phyloP scores from a whole-genome alignment of 306 rosid genomes.

The Acacia acuminata region DNA sequence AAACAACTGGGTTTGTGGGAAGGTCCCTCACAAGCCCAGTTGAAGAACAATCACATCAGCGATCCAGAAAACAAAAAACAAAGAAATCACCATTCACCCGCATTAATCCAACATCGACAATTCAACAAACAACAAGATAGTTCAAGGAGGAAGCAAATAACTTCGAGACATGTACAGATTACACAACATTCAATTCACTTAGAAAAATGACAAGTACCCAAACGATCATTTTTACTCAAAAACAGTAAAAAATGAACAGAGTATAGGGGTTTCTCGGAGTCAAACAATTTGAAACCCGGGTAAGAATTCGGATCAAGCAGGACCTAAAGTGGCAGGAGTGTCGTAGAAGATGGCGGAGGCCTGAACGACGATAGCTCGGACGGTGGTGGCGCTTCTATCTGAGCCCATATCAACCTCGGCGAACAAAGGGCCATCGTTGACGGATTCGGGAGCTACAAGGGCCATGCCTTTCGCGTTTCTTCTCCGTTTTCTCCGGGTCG shows the following conservation, averaged over 20 bases:
- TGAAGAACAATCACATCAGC: constrained; percentile 14
- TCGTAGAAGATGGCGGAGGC: constrained; percentile 93
- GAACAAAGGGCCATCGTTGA: constrained; percentile 48
- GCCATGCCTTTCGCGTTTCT: constrained; percentile 44
- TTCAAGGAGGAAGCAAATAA: background rate
- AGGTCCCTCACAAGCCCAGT: constrained; percentile 76
- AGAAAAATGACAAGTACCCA: too few species aligned
- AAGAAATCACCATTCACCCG: background rate
- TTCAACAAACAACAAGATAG: constrained; percentile 3
- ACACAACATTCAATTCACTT: background rate
- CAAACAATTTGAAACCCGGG: background rate
- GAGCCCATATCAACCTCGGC: constrained; percentile 80
- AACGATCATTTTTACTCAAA: background rate
- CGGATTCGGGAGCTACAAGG: constrained; percentile 38
- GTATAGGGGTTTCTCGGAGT: background rate
- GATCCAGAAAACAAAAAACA: background rate
- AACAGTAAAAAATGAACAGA: too few species aligned
- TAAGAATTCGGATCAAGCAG: background rate
- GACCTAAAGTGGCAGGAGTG: constrained; percentile 87
- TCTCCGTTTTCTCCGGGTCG: background rate
- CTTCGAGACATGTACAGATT: background rate
- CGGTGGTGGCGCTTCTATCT: constrained; percentile 53
- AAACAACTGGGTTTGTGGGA: constrained; percentile 71
- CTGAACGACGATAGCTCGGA: constrained; percentile 90
- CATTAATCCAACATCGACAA: background rate